Conservation (phyloP, 495 filamentous ascomycete genomes). For the Lasiosphaeria ovina region DNA sequence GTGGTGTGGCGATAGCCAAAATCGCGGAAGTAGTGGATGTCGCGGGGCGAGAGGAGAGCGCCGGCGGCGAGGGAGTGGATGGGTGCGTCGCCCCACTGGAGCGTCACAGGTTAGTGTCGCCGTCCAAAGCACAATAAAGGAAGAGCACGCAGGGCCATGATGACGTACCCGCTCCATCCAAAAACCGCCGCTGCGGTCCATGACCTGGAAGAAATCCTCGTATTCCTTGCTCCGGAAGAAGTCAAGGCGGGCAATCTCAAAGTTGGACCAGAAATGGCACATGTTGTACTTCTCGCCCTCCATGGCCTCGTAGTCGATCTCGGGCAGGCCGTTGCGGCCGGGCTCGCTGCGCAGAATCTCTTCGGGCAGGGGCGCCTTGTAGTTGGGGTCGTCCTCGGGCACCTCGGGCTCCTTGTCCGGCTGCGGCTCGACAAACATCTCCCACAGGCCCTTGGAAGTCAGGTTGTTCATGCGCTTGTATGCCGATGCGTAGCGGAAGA, state of each 20-base stretch:
- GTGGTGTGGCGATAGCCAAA: conserved; percentile 98
- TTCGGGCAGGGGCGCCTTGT: conserved; percentile 72
- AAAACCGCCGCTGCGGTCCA: conserved; percentile 97
- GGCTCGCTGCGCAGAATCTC: conserved; percentile 79
- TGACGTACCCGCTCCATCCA: conserved; percentile 93
- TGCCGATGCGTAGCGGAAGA: conserved; percentile 99
- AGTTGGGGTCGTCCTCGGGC: conserved; percentile 46
- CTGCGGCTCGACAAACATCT: conserved; percentile 90
- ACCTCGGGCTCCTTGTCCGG: conserved; percentile 55
- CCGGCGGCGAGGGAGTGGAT: conserved; percentile 98
- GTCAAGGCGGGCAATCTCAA: conserved; percentile 92
- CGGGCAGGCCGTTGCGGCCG: conserved; percentile 65
- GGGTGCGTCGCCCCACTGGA: conserved; percentile 95
- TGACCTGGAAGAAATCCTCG: conserved; percentile 98
- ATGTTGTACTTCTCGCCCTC: conserved; percentile 98
- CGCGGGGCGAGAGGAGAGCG: conserved; percentile 71
- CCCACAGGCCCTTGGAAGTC: conserved; percentile 90
- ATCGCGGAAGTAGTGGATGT: conserved; percentile 99
- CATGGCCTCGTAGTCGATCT: conserved; percentile 91
- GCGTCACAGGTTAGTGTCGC: conserved; percentile 29
- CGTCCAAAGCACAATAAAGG: background rate
- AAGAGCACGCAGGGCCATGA: background rate
- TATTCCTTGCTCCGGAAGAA: conserved; percentile 97
- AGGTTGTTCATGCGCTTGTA: conserved; percentile 93
- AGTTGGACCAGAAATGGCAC: conserved; percentile 99